These are phyloP conservation scores for Epithemia pelagica DNA, from an alignment of 108 stramenopile genomes.

Conservation along the genomic window DNA sequence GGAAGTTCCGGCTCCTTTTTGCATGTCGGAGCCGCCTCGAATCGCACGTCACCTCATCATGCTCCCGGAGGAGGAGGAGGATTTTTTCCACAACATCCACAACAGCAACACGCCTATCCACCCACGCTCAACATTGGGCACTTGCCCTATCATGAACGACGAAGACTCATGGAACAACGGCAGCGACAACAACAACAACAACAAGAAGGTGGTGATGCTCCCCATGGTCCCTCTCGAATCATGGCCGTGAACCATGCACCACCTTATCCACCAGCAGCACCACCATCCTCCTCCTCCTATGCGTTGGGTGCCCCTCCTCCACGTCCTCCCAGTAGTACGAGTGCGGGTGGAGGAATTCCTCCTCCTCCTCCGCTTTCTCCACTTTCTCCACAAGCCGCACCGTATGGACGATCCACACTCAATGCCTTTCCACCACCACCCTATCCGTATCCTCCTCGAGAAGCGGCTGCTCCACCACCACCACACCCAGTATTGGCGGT, in stretches of 20 bases:
- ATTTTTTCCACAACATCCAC: background rate
- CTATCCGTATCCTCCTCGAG: background rate
- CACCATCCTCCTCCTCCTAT: background rate
- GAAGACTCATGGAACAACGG: slow-evolving; percentile 29
- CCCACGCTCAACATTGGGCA: slow-evolving; percentile 23
- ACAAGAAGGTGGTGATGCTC: slow-evolving; percentile 2
- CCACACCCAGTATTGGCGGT: background rate
- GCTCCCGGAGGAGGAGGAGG: no score
- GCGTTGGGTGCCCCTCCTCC: no score
- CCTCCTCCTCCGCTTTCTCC: background rate
- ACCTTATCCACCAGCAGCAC: slow-evolving; percentile 5
- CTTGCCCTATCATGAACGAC: slow-evolving; percentile 46
- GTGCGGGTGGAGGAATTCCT: no score
- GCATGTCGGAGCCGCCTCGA: background rate
- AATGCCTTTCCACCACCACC: background rate
- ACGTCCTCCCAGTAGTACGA: background rate
- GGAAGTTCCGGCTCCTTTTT: slow-evolving; percentile 27
- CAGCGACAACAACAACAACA: slow-evolving; percentile 26
- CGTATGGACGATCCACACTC: background rate
- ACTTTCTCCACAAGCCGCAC: background rate
- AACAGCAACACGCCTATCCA: slow-evolving; percentile 8
- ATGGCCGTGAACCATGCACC: slow-evolving; percentile 7
- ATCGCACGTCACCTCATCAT: background rate
- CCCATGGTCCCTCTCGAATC: slow-evolving; percentile 4
- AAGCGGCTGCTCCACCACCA: background rate